phyloP scores from a whole-genome alignment of 1,139 yeast genomes.

The Yamadazyma atlantica region DNA sequence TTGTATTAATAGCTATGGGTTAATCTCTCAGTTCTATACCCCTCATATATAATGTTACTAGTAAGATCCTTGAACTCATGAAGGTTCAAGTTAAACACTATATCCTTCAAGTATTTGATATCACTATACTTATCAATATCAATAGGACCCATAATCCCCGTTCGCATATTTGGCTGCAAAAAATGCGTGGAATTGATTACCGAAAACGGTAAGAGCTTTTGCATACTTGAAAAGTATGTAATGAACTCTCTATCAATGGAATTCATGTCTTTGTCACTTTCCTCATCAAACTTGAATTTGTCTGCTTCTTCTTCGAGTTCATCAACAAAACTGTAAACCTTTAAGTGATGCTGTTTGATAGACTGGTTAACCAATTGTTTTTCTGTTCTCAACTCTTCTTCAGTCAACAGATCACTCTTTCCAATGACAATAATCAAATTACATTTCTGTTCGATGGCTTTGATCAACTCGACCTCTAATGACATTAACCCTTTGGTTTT shows the following conservation, averaged over 20 bases:
- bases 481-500: constrained; percentile 46
- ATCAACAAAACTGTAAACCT: constrained; percentile 46
- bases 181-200: constrained; percentile 14
- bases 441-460: constrained; percentile 46
- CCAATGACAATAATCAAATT: constrained; percentile 59
- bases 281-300: constrained; percentile 5
- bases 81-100: constrained; percentile 63
- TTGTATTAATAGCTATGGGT: no score
- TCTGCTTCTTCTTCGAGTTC: no score
- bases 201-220: constrained; percentile 22
- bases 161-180: no score
- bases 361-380: constrained; percentile 39
- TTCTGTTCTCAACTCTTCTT: constrained; percentile 44
- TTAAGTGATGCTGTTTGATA: constrained; percentile 42
- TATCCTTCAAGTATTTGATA: constrained; percentile 55
- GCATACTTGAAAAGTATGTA: constrained; percentile 13
- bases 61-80: constrained; percentile 69
- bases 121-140: constrained; percentile 56
- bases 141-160: constrained; percentile 16
- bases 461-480: constrained; percentile 51
- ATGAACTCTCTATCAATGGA: constrained; percentile 11
- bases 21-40: constrained; percentile 44
- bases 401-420: constrained; percentile 58
- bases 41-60: constrained; percentile 59
- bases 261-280: constrained; percentile 3